A percentile compares a stretch with the other conserved stretches of the same genome.
Evolutionary conservation across 1,139 yeast genomes (phyloP).

Genomic region (Debaryomyces sp.): DNA sequence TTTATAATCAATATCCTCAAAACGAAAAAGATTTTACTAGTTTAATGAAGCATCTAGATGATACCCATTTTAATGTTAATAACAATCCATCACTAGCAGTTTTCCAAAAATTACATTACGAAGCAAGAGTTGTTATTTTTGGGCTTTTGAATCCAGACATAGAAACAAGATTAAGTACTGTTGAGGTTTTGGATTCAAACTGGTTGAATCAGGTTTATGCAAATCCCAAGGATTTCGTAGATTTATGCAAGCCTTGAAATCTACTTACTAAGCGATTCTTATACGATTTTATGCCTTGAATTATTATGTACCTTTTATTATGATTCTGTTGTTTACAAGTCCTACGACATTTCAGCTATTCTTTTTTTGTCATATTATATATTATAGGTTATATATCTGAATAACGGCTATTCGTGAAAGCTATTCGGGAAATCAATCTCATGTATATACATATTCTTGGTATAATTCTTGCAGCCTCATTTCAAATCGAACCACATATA

Average conservation of each 20-base stretch:
- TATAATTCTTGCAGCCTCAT: neutral
- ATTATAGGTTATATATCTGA: neutral
- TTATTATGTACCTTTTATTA: neutral
- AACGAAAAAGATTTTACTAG: conserved; percentile 18
- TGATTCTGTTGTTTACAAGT: neutral
- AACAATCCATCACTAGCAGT: conserved; percentile 36
- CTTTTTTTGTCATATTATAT: neutral
- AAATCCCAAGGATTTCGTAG: conserved; percentile 38
- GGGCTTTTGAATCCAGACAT: conserved; percentile 38
- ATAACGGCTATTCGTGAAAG: neutral
- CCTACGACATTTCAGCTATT: neutral
- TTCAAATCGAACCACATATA: conserved; percentile 1
- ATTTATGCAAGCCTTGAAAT: conserved; percentile 13
- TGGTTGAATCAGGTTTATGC: conserved; percentile 51
- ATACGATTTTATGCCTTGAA: neutral
- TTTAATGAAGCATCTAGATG: conserved; percentile 27
- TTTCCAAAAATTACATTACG: conserved; percentile 43
- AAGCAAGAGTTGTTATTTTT: conserved; percentile 37
- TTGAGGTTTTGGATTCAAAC: conserved; percentile 31
- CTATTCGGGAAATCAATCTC: no score
- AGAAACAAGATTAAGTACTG: conserved; percentile 24
- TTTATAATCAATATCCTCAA: conserved; percentile 24
- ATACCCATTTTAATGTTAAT: conserved; percentile 16
- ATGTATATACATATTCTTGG: neutral
- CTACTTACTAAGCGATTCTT: neutral